Evolutionary conservation across 78 protist species (phyloP), one percentile per base, ranked within the genome.

Genomic region (Dictyostelium purpureum): DNA sequence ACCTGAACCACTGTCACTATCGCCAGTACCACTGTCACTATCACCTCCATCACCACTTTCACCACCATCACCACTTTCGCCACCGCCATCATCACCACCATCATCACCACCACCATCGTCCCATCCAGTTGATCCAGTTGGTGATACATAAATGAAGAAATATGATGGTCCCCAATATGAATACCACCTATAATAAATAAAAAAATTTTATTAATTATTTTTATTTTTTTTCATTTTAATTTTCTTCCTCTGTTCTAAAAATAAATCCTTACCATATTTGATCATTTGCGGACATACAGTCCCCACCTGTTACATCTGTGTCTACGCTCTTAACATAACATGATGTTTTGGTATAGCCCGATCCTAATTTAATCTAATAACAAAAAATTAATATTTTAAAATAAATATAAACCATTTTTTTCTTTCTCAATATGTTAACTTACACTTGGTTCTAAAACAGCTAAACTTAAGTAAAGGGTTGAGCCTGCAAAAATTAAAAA

Each of bases 111-210:
- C 78, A 33, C 35, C 89, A 81, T 38, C 78, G 6, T 81, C 89
- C n/a, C 35, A n/a, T 5, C 43, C 47, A 16, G 77, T 38, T 4
- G 70, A 67, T 4, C 79, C 89, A 56, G n/a, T n/a, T 3, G 52
- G 52, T 14, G 66, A 35, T 28, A 82, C 90, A 70, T 82, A 82
- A 18, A 82, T 47, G 35, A 82, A 82, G 57, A 70, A 82, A 31
- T 71, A 82, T 14, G 76, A 40, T 54, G 90, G 59, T 7, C 90
- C 90, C 79, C 80, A 82, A 37, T 38, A 38, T 37, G 43, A 31
- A 10, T 82, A 82, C 90, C 90, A 82, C 79, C 79, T 70, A 6
- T 49, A 49, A 49, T 49, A 54, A 54, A n/a, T n/a, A 54, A 49
- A 54, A 54, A 54, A n/a, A 14, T 54, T 54, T 54, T 12, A 54